These are phyloP conservation scores for Penicillium cataractarum DNA, from an alignment of 495 filamentous ascomycete genomes.

Conservation along the genomic window DNA sequence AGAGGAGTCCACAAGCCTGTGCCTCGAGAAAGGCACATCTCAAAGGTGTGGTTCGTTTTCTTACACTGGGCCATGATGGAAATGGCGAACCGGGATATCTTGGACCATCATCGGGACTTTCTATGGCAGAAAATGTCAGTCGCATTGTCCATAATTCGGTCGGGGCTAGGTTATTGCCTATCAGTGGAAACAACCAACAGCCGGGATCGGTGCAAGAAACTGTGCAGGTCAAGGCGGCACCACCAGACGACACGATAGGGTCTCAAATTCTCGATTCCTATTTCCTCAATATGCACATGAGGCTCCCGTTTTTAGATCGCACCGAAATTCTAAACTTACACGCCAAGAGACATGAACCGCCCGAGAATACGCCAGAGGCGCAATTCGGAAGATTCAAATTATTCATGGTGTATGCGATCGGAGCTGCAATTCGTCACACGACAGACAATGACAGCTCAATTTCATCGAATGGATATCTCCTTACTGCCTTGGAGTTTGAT, in stretches of 20 bases:
- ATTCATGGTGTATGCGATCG: constrained; percentile 51
- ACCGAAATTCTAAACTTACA: constrained; percentile 40
- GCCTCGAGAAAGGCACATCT: not conserved
- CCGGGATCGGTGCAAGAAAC: constrained; percentile 20
- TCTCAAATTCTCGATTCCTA: constrained; percentile 40
- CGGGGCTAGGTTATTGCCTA: constrained; percentile 38
- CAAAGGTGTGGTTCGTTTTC: constrained; percentile 24
- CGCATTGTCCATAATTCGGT: constrained; percentile 42
- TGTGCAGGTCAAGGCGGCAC: constrained; percentile 27
- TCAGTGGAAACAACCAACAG: constrained; percentile 28
- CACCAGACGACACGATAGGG: constrained; percentile 40
- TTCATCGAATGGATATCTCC: constrained; percentile 17
- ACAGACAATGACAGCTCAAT: constrained; percentile 38
- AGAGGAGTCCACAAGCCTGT: not conserved
- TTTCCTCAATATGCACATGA: constrained; percentile 40
- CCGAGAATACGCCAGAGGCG: constrained; percentile 25
- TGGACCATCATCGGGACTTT: constrained; percentile 42
- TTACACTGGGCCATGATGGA: constrained; percentile 36
- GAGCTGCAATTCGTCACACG: constrained; percentile 39
- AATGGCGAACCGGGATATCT: constrained; percentile 35
- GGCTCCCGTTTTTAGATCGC: constrained; percentile 45
- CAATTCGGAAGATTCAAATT: constrained; percentile 44
- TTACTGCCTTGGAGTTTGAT: constrained; percentile 39
- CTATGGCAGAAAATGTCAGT: constrained; percentile 39
- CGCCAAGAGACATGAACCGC: constrained; percentile 27